Evolutionary conservation across 1,284 basidiomycete species (phyloP).

Genomic region (Ustilago shanxiensis): DNA sequence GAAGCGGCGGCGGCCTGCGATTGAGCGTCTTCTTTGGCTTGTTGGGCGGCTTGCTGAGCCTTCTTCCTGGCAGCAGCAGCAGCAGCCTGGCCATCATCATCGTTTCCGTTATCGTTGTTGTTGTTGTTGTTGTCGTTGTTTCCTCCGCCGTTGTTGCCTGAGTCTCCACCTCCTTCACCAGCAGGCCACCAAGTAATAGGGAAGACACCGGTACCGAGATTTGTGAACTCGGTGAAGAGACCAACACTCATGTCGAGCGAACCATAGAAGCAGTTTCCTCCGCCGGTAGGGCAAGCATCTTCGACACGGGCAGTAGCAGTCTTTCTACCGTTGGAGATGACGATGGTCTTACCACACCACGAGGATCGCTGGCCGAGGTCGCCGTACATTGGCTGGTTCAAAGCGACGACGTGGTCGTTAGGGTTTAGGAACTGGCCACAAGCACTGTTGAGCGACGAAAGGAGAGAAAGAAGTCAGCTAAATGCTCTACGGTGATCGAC

Average conservation of each 20-base stretch:
- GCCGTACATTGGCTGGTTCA: slow-evolving; percentile 65
- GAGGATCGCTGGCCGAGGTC: slow-evolving; percentile 44
- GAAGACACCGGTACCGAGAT: slow-evolving; percentile 55
- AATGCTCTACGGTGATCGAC: not conserved
- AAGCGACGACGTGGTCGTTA: slow-evolving; percentile 58
- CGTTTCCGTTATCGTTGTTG: slow-evolving; percentile 11
- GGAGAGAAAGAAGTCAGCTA: not conserved
- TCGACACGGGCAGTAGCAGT: slow-evolving; percentile 52
- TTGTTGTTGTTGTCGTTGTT: slow-evolving; percentile 28
- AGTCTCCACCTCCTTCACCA: slow-evolving; percentile 32
- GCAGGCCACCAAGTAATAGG: slow-evolving; percentile 63
- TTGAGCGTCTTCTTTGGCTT: slow-evolving; percentile 34
- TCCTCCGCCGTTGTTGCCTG: slow-evolving; percentile 17
- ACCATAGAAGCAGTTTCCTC: slow-evolving; percentile 59
- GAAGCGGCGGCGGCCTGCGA: slow-evolving; percentile 34
- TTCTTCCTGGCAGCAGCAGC: slow-evolving; percentile 36
- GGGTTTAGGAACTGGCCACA: slow-evolving; percentile 55
- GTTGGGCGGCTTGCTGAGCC: slow-evolving; percentile 31
- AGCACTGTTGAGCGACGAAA: slow-evolving; percentile 35
- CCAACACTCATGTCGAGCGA: slow-evolving; percentile 64
- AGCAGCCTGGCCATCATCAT: slow-evolving; percentile 4
- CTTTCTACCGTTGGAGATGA: slow-evolving; percentile 58
- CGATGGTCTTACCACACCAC: slow-evolving; percentile 61
- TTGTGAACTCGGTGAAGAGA: slow-evolving; percentile 59
- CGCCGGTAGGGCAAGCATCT: slow-evolving; percentile 64